These are phyloP conservation scores for Tulasnella sp. DNA, from an alignment of 768 basidiomycete species.

Conservation along the genomic window DNA sequence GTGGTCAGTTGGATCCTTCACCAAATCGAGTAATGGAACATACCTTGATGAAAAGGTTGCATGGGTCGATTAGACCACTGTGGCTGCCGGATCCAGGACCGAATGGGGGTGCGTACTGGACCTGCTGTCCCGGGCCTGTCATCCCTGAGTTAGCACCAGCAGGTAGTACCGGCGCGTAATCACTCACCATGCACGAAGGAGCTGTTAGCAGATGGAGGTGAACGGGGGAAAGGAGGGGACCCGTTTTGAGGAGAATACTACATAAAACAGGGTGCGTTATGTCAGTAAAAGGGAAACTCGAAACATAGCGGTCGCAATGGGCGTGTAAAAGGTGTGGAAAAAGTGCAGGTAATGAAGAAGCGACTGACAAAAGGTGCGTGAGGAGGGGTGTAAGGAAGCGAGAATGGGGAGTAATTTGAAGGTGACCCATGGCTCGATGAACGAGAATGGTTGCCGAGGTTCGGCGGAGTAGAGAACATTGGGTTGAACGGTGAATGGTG, in stretches of 20 bases:
- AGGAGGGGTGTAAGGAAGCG: constrained; percentile 27
- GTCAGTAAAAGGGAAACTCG: background rate
- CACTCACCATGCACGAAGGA: constrained; percentile 20
- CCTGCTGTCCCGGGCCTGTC: constrained; percentile 79
- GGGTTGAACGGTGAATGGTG: background rate
- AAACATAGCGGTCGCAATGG: background rate
- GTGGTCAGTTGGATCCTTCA: constrained; percentile 26
- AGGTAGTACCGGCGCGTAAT: no score
- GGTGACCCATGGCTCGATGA: constrained; percentile 18
- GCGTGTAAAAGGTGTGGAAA: background rate
- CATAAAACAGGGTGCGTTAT: background rate
- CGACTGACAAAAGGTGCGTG: constrained; percentile 26
- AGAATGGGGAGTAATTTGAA: constrained; percentile 10
- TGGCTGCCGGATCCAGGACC: constrained; percentile 81
- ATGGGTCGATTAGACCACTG: constrained; percentile 84
- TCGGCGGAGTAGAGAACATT: constrained; percentile 7
- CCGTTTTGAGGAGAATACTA: constrained; percentile 20
- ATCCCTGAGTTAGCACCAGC: background rate
- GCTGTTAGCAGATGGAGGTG: constrained; percentile 14
- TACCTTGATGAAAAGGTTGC: constrained; percentile 87
- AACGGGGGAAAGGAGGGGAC: constrained; percentile 22
- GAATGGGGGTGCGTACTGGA: constrained; percentile 67
- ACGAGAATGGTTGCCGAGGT: background rate
- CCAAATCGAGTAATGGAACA: background rate
- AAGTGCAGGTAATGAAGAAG: constrained; percentile 21